Base-by-base conservation (phyloP, 176 grass and related monocot genomes). In the Lolium perenne region DNA sequence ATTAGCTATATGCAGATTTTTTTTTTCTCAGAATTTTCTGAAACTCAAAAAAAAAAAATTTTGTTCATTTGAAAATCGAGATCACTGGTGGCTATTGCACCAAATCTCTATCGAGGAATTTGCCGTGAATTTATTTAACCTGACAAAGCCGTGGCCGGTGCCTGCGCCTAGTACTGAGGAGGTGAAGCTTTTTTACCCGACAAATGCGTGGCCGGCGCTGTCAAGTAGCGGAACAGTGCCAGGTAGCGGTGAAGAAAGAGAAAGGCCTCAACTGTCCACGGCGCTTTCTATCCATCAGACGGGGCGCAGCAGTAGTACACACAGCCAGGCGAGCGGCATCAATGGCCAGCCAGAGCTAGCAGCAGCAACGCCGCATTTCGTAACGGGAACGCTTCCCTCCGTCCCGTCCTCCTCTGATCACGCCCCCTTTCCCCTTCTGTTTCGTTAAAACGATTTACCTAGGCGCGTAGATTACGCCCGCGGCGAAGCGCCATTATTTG, bases 401-500 rank as follows among this genome's bases (percentile, higher is more conserved):
- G 40, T 71, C 35, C 38, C 49, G 13, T 38, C 7, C 25, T 50
- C 63, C 7, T 21, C 32, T 35, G 32, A 9, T 45, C 9, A 18
- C 4, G 10, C 32, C 4, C 13, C 81, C 0, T 48, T 58, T 26
- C 7, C 12, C 7, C 32, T 16, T 49, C 32, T 35, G 11, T 57
- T 10, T n/a, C 1, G 67, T 11, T 2, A 50, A 50, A 50, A 50
- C 32, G 32, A 50, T 4, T 16, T 2, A 26, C n/a, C 48, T 43
- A 18, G 10, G 6, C 32, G 32, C n/a, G 10, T 32, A 41, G 78
- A 63, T 41, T 26, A 51, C 3, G 11, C 43, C 4, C 60, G 45
- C 76, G 6, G 13, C 66, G 13, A 41, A 18, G 9, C 51, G 79
- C 74, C 85, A 87, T 87, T 83, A 84, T 84, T 84, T 61, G 68